phyloP scores from a whole-genome alignment of 805 yeast genomes.

The Starmerella stellata region DNA sequence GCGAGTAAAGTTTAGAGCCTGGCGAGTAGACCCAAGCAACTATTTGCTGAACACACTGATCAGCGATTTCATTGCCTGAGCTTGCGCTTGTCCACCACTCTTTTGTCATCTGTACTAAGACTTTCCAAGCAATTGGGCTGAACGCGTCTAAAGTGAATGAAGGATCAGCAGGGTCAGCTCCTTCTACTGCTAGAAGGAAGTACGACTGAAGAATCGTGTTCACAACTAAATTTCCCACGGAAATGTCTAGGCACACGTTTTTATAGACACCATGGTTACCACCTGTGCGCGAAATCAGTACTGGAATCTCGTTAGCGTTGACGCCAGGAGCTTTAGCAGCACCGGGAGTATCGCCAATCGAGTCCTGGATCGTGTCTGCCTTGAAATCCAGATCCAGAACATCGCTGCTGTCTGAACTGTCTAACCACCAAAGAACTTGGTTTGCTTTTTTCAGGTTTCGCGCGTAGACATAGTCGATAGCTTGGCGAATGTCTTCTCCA shows the following conservation, averaged over 20 bases:
- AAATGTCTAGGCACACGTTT: conserved; percentile 60
- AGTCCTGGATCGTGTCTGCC: not conserved
- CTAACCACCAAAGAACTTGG: conserved; percentile 88
- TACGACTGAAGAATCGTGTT: conserved; percentile 78
- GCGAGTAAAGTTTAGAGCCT: conserved; percentile 56
- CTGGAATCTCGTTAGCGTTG: conserved; percentile 29
- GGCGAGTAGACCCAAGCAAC: conserved; percentile 74
- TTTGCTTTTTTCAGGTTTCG: conserved; percentile 46
- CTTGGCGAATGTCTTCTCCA: conserved; percentile 49
- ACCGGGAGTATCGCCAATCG: not conserved
- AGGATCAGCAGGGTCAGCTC: conserved; percentile 19
- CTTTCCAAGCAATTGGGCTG: conserved; percentile 51
- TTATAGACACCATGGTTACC: conserved; percentile 31
- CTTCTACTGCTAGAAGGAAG: conserved; percentile 26
- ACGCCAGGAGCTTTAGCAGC: conserved; percentile 25
- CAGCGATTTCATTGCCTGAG: conserved; percentile 50
- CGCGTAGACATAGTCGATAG: conserved; percentile 77
- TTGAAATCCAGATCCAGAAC: not conserved
- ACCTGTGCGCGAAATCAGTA: not conserved
- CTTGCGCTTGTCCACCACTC: conserved; percentile 79
- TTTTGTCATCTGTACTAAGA: conserved; percentile 56
- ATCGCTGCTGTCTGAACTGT: conserved; percentile 55
- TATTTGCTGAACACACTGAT: conserved; percentile 60
- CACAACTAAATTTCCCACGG: conserved; percentile 59
- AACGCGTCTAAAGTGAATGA: conserved; percentile 49